Evolutionary conservation across 2,329 filamentous ascomycete genomes (phyloP).

Genomic region (Nigrospora osmanthi): DNA sequence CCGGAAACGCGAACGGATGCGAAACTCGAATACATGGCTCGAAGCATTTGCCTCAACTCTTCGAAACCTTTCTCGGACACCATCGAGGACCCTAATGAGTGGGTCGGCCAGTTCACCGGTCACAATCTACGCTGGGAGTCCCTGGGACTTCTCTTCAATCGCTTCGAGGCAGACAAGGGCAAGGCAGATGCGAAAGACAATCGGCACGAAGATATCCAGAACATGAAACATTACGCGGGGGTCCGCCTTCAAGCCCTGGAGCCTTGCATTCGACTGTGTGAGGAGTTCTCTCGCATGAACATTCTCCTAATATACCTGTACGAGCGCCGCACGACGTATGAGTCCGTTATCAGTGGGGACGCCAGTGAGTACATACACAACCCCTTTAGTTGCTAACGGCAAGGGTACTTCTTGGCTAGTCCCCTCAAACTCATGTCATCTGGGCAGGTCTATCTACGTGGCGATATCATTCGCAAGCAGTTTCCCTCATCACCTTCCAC

Average conservation of each 20-base stretch:
- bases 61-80: slow-evolving; percentile 25
- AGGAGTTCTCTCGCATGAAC: no score
- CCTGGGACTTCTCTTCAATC: slow-evolving; percentile 27
- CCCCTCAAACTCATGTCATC: background rate
- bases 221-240: slow-evolving; percentile 7
- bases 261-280: no score
- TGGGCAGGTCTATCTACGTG: no score
- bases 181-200: background rate
- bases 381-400: slow-evolving; percentile 43
- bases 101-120: slow-evolving; percentile 30
- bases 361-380: slow-evolving; percentile 11
- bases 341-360: slow-evolving; percentile 15
- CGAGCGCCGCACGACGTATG: slow-evolving; percentile 8
- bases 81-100: slow-evolving; percentile 23
- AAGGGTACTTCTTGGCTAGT: slow-evolving; percentile 19
- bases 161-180: background rate
- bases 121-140: slow-evolving; percentile 33
- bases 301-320: slow-evolving; percentile 3
- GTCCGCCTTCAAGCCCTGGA: slow-evolving; percentile 10
- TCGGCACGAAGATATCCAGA: background rate
- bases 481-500: slow-evolving; percentile 32
- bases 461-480: no score
- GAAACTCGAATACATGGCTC: slow-evolving; percentile 26
- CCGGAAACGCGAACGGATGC: slow-evolving; percentile 11
- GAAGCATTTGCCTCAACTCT: slow-evolving; percentile 28